Evolutionary conservation across 208 protist genomes (phyloP), one percentile per base, ranked within the genome.

Genomic region (Trypanosoma platydactyli): DNA sequence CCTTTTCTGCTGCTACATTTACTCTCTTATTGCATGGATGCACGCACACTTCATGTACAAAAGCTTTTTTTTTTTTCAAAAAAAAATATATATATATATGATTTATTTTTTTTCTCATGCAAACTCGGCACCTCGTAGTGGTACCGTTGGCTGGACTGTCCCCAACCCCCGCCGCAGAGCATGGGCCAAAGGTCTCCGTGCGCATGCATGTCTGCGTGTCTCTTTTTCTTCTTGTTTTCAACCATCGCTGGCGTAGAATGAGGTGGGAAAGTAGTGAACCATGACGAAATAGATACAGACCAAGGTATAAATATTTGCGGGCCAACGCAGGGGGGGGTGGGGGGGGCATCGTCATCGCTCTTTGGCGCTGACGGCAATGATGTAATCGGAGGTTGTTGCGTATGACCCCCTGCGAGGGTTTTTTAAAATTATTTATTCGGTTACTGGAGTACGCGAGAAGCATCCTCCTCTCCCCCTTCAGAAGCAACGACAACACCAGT

Each of bases 201-300:
- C 33, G 9, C 33, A 11, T 38, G 33, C 33, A 38, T 38, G 3
- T 38, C 33, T 3, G 9, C 33, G 45, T 57, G 5, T 41, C 13
- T 68, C 40, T 7, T 24, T 50, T 56, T 57, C 12, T 58, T 58
- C 24, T 58, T 50, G 11, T 56, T 56, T 41, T 25, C 27, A 20
- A 30, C 20, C 7, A 41, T 0, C 18, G 38, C 3, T 52, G n/a
- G 9, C 3, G 33, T 38, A 25, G 44, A 64, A 25, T 11, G 9
- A 40, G 9, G 38, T 22, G 40, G 1, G 49, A 46, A 16, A 29
- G n/a, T 11, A 11, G 9, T 11, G 9, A 38, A 11, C 33, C 9
- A 38, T 38, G 33, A 38, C 33, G 9, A 38, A 38, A 38, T 38
- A 9, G 33, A 38, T 11, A 38, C 33, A 38, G 9, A 38, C 3